phyloP scores from a whole-genome alignment of 257 asterid species.

The Penstemon barbatus region DNA sequence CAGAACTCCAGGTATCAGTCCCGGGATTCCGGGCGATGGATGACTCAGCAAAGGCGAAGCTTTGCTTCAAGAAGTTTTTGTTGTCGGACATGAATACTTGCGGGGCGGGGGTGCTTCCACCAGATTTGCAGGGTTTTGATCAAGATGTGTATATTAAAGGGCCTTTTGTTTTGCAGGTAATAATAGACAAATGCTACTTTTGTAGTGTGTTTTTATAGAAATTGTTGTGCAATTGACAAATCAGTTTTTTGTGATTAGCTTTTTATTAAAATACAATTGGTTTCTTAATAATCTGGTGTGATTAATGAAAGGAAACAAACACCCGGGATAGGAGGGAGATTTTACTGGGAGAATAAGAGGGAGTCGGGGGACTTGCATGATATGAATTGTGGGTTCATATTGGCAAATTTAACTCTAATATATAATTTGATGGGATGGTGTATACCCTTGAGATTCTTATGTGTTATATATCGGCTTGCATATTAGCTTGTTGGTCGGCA shows the following conservation, averaged over 20 bases:
- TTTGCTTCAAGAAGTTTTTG: slow-evolving; percentile 73
- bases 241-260: neutral
- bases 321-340: neutral
- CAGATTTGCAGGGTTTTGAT: slow-evolving; percentile 54
- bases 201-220: neutral
- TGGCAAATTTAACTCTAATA: too few species aligned
- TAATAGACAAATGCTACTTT: neutral
- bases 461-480: too few species aligned
- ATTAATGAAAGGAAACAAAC: neutral
- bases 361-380: neutral
- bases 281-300: neutral
- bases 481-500: too few species aligned
- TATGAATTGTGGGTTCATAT: neutral
- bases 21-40: slow-evolving; percentile 55
- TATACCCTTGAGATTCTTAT: too few species aligned
- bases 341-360: neutral
- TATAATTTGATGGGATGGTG: too few species aligned
- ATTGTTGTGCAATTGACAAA: slow-evolving; percentile 1
- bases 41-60: slow-evolving; percentile 69
- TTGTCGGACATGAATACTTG: slow-evolving; percentile 73
- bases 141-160: slow-evolving; percentile 68
- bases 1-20: slow-evolving; percentile 46
- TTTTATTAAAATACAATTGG: neutral
- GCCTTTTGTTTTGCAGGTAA: slow-evolving; percentile 92
- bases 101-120: slow-evolving; percentile 85